A percentile compares a stretch with the other conserved stretches of the same genome.
Evolutionary conservation across 768 basidiomycete genomes (phyloP).

Genomic region (Amylocystis lapponica): DNA sequence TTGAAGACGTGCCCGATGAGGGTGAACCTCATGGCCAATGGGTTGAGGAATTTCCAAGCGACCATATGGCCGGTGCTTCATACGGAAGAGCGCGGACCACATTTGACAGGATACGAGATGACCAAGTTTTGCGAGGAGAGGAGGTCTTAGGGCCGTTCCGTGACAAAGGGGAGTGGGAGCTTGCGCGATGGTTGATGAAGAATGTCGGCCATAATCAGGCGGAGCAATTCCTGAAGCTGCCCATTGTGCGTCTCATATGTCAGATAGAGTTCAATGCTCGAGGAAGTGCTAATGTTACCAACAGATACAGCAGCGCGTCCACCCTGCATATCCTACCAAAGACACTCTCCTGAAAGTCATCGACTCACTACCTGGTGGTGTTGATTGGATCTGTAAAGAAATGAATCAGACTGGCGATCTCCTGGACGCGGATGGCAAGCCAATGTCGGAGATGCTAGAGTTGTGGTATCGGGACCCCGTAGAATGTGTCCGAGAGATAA

Average conservation of each 20-base stretch:
- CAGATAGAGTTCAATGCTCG: no score
- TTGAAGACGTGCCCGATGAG: no score
- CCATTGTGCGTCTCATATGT: conserved; percentile 15
- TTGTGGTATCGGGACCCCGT: conserved; percentile 16
- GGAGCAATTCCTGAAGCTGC: conserved; percentile 17
- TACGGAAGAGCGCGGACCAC: no score
- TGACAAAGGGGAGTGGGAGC: conserved; percentile 18
- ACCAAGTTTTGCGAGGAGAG: no score
- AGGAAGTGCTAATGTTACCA: no score
- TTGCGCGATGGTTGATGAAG: conserved; percentile 16
- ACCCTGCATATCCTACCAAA: conserved; percentile 3
- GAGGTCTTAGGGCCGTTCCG: no score
- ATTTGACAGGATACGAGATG: no score
- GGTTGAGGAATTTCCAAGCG: no score
- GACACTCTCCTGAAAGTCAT: conserved; percentile 16
- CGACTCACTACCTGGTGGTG: conserved; percentile 16
- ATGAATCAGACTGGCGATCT: conserved; percentile 17
- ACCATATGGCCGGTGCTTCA: no score
- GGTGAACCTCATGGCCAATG: no score
- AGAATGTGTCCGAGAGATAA: conserved; percentile 29
- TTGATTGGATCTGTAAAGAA: conserved; percentile 18
- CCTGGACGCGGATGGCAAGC: conserved; percentile 7
- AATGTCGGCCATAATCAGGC: conserved; percentile 14
- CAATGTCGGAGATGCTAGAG: conserved; percentile 13
- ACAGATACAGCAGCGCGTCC: conserved; percentile 2